Evolutionary conservation across 179 eudicot species (phyloP).

Genomic region (Corrigiola litoralis): DNA sequence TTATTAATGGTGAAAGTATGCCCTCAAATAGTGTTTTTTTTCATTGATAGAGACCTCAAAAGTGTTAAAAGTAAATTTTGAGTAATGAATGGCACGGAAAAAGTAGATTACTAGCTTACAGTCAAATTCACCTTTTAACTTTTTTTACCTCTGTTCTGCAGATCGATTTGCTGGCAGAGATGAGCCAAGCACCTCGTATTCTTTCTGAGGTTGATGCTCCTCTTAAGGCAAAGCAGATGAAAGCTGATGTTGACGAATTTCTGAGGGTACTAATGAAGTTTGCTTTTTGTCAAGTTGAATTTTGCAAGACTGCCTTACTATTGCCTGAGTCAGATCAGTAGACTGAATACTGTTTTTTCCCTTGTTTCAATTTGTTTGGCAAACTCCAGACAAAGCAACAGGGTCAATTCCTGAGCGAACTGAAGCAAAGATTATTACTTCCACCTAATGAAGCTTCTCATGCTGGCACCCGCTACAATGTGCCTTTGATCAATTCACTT

Average conservation of each 20-base stretch:
- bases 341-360: not conserved
- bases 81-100: no score
- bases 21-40: no score
- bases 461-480: conserved; percentile 90
- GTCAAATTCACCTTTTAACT: not conserved
- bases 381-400: conserved; percentile 60
- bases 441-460: conserved; percentile 56
- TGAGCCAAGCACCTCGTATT: conserved; percentile 82
- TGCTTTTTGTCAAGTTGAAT: not conserved
- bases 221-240: conserved; percentile 80
- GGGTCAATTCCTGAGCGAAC: conserved; percentile 57
- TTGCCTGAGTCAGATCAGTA: not conserved
- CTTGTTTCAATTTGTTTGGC: conserved; percentile 2
- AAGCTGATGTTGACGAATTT: conserved; percentile 85
- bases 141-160: conserved; percentile 14
- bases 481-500: conserved; percentile 81
- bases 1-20: no score
- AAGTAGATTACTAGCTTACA: no score
- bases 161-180: conserved; percentile 92
- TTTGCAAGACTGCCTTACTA: not conserved
- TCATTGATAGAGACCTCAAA: no score
- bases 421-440: conserved; percentile 75
- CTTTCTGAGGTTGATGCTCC: conserved; percentile 88
- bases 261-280: conserved; percentile 54
- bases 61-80: no score